Percentiles rank a stretch among this genome's conserved stretches.
These are phyloP conservation scores for Barnettozyma sp. DNA, from an alignment of 805 yeast genomes.

Conservation along the genomic window DNA sequence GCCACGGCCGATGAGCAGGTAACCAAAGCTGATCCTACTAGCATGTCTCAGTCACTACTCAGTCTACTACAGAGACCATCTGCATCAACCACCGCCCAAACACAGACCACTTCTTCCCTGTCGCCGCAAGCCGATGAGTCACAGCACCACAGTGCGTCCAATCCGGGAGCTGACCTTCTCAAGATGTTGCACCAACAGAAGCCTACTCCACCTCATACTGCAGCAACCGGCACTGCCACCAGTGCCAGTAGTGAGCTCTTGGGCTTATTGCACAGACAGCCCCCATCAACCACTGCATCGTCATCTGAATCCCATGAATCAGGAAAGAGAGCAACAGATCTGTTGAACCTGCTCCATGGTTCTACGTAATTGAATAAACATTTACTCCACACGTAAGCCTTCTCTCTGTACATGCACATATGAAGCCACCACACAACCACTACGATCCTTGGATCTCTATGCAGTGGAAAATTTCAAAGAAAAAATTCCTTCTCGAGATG, in stretches of 20 bases:
- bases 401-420: no score
- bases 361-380: neutral
- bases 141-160: no score
- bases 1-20: no score
- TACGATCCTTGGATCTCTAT: no score
- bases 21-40: neutral
- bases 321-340: slow-evolving; percentile 18
- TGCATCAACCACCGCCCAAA: neutral
- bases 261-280: slow-evolving; percentile 11
- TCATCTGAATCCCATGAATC: slow-evolving; percentile 5
- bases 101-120: no score
- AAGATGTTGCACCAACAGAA: slow-evolving; percentile 10
- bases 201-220: neutral
- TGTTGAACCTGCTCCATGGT: slow-evolving; percentile 16
- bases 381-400: no score
- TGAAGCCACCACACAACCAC: no score
- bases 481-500: neutral
- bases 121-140: no score
- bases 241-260: slow-evolving; percentile 9
- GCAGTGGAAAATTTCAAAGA: no score
- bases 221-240: slow-evolving; percentile 4
- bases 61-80: slow-evolving; percentile 5
- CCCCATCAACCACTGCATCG: slow-evolving; percentile 6
- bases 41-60: slow-evolving; percentile 2
- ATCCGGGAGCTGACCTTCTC: slow-evolving; percentile 10